These are phyloP conservation scores for Quercus lobata DNA, from an alignment of 331 rosid genomes.

Conservation along the genomic window DNA sequence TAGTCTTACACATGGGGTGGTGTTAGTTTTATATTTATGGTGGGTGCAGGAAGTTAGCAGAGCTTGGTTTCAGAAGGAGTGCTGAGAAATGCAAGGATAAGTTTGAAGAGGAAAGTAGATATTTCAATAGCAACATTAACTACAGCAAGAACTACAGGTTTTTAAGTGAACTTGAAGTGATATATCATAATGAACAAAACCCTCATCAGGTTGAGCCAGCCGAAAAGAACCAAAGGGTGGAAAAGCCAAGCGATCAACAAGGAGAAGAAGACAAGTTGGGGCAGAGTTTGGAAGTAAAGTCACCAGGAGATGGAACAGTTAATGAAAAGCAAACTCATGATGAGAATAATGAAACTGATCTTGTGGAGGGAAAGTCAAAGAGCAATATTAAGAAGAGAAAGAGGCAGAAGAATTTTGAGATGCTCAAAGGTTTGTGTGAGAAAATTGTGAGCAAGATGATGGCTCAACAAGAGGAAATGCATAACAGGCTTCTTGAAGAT, in stretches of 20 bases:
- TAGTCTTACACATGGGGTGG: constrained; percentile 8
- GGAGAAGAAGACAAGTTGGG: constrained; percentile 14
- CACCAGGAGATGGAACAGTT: not conserved
- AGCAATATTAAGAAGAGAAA: constrained; percentile 40
- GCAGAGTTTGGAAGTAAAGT: constrained; percentile 17
- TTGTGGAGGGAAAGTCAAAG: not conserved
- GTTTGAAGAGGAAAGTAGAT: constrained; percentile 83
- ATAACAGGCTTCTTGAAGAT: constrained; percentile 63
- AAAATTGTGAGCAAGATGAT: constrained; percentile 69
- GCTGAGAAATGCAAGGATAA: constrained; percentile 88
- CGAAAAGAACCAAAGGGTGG: constrained; percentile 18
- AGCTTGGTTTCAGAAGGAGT: constrained; percentile 73
- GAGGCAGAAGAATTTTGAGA: constrained; percentile 44
- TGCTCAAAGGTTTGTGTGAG: constrained; percentile 71
- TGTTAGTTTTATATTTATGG: constrained; percentile 29
- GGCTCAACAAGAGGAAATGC: constrained; percentile 81
- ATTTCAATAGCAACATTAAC: constrained; percentile 52
- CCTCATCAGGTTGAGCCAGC: constrained; percentile 3
- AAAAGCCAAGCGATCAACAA: constrained; percentile 3
- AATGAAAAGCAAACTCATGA: not conserved
- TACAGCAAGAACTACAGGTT: constrained; percentile 42
- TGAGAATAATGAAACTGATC: not conserved
- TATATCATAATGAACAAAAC: constrained; percentile 34
- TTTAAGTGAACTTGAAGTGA: constrained; percentile 59
- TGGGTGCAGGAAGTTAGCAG: constrained; percentile 75